Percentiles rank a stretch among this genome's conserved stretches.
phyloP scores from a whole-genome alignment of 192 early-diverging fungal genomes.

The Thamnidium elegans region DNA sequence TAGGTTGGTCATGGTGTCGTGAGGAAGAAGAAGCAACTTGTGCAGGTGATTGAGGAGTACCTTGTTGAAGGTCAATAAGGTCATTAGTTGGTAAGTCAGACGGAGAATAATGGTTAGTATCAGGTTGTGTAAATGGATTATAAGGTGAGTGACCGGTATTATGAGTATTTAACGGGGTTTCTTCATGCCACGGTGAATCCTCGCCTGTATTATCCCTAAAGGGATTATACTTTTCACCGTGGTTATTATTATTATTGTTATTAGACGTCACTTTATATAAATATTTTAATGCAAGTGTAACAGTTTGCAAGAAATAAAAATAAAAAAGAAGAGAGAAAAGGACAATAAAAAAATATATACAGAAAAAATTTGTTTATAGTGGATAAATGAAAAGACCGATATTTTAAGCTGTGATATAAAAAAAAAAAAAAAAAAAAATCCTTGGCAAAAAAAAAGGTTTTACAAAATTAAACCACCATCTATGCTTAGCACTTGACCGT shows the following conservation, averaged over 20 bases:
- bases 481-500: constrained; percentile 39
- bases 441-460: neutral
- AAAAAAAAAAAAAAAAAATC: neutral
- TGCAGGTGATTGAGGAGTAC: constrained; percentile 5
- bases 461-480: constrained; percentile 16
- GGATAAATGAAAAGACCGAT: no score
- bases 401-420: neutral
- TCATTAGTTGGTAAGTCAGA: neutral
- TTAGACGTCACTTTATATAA: constrained; percentile 25
- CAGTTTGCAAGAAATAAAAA: neutral
- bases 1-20: constrained; percentile 1
- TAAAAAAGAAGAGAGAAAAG: neutral
- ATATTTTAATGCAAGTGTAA: neutral
- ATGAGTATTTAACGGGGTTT: neutral
- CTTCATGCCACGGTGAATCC: constrained; percentile 1
- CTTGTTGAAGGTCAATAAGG: constrained; percentile 16
- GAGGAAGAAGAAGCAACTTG: constrained; percentile 5
- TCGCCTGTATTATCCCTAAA: constrained; percentile 11
- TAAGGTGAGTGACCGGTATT: no score
- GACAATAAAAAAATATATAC: neutral
- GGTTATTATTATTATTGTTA: constrained; percentile 17
- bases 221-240: neutral
- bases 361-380: neutral
- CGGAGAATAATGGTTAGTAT: constrained; percentile 14
- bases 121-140: no score